Base-by-base conservation (phyloP, 1,284 basidiomycete species). In the Malassezia globosa region DNA sequence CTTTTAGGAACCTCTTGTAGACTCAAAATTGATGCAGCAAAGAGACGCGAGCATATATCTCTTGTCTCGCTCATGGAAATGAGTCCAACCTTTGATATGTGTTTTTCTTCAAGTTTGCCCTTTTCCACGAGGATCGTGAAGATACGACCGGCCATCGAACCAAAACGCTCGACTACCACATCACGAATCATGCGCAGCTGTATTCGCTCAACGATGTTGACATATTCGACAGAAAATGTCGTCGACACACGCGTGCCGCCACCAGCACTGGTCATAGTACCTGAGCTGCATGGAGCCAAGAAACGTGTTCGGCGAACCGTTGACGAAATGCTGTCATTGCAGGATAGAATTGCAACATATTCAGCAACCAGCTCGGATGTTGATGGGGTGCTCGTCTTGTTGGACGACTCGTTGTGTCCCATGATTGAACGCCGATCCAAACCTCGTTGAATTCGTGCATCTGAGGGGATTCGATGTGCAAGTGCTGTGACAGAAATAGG, bases 91-190 rank as follows among this genome's bases (percentile, higher is more conserved):
- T 94, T 92, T 19, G 87, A 84, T 35, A 97, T 84, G 87, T 89
- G 87, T 69, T 92, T 90, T 73, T 96, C 92, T 55, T 90, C 87
- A 76, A 92, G 82, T 73, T 94, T 94, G n/a, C 87, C 87, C n/a
- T 82, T 82, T 47, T 84, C 81, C 42, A 86, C 73, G 24, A 97
- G 73, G 18, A 95, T 76, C 42, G 84, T 79, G 54, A 96, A 75
- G 44, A 96, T 82, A 29, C 90, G 78, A 2, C 89, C 82, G 11
- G 85, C 89, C 36, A 82, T 81, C 14, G 82, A 77, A n/a, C 89
- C 89, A 66, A 89, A 82, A 58, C 83, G 80, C 60, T 90, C 85
- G 59, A 82, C 76, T 29, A 90, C 80, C 22, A 89, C 78, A 16
- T 84, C 81, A 63, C 88, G 84, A 29, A 95, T 72, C 11, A 92